Base-by-base conservation (phyloP, 495 filamentous ascomycete species). In the Podospora anserina region DNA sequence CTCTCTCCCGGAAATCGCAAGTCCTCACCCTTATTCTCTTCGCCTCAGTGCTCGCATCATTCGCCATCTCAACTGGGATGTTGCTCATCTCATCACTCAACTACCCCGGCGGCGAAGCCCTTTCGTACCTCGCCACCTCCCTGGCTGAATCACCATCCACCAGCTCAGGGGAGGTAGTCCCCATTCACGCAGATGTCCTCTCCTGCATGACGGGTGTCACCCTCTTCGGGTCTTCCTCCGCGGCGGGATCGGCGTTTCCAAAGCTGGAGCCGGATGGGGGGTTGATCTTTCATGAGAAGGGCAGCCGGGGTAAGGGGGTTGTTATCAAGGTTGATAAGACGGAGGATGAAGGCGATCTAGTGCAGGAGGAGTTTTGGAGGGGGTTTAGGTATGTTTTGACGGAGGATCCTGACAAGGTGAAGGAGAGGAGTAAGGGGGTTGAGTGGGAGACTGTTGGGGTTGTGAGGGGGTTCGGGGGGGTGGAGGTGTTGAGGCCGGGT, bases 141-240 rank as follows among this genome's bases (percentile, higher is more conserved):
- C 26, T 26, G 26, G 68, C 68, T 53, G 71, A 76, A 20, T 71
- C 73, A 7, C 80, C 84, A 16, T 39, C 44, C 59, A 56, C 56
- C 59, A 64, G 68, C 34, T 65, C 74, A 20, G 65, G 71, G 53
- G 68, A 73, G 19, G 75, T 82, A 16, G 71, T 79, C 23, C 71
- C 74, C 44, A 85, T 96, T 49, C 91, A 98, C 74, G 86, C 96
- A 63, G 93, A 94, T 66, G 95, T 95, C 39, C 79, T 95, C 4
- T 88, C 90, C 23, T 97, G 93, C 78, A 97, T 97, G 86, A 97
- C 95, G 30, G 95, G 95, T 61, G 87, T 97, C 15, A 96, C 94
- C 0, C 87, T 94, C 9, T 99, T 99, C 74, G 83, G 91, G 18
- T 49, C 39, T 11, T 49, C 39, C 9, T 66, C 76, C 3, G 69